phyloP scores from a whole-genome alignment of 148 eudicot genomes.

The Selenicereus undatus region DNA sequence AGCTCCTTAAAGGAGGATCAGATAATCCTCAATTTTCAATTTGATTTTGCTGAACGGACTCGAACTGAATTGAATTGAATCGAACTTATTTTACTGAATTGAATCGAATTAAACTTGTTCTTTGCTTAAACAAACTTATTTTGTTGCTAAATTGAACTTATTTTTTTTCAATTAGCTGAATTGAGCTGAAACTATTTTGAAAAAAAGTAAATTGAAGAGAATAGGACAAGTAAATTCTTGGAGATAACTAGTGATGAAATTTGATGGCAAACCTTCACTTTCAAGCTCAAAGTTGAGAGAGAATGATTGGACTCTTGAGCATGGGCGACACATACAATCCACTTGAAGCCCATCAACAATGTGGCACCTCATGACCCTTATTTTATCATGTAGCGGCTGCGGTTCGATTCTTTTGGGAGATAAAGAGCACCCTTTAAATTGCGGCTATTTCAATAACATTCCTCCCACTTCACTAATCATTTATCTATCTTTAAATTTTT shows the following conservation, averaged over 20 bases:
- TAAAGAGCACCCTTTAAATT: neutral
- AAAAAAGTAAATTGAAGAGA: too few relatives aligned
- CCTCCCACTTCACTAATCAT: neutral
- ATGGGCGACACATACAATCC: slow-evolving; percentile 17
- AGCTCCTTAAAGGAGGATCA: too few relatives aligned
- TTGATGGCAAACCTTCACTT: slow-evolving; percentile 17
- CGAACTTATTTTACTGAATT: too few relatives aligned
- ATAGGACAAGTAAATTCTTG: too few relatives aligned
- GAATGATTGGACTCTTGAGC: slow-evolving; percentile 22
- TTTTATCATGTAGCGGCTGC: neutral
- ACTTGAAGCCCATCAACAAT: slow-evolving; percentile 14
- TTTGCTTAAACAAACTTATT: too few relatives aligned
- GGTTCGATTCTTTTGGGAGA: neutral
- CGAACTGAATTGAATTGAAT: too few relatives aligned
- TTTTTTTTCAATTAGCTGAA: too few relatives aligned
- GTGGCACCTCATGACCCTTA: neutral
- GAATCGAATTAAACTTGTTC: too few relatives aligned
- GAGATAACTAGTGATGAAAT: neutral
- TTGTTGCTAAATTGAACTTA: too few relatives aligned
- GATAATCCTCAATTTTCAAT: too few relatives aligned
- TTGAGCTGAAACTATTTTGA: too few relatives aligned
- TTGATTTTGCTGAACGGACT: too few relatives aligned
- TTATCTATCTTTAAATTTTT: neutral
- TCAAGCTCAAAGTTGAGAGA: slow-evolving; percentile 14
- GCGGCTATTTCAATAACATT: neutral